Percentiles rank a stretch among this genome's conserved stretches.
phyloP scores from a whole-genome alignment of 768 basidiomycete species.

The Dictyophora rubrovolvata region DNA sequence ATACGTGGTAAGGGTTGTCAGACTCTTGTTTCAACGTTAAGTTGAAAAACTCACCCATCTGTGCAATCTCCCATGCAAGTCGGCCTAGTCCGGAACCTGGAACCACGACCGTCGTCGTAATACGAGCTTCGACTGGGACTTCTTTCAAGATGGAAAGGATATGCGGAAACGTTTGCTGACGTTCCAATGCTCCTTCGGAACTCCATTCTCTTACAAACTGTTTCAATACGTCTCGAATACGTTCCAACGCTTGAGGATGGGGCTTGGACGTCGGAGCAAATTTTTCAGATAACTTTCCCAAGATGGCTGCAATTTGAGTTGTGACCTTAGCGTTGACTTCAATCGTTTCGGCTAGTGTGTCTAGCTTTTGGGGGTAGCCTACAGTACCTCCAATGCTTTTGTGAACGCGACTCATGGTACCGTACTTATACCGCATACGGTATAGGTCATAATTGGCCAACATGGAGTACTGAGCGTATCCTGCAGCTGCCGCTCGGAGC shows the following conservation, averaged over 20 bases:
- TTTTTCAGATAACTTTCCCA: not conserved
- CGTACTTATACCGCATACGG: conserved; percentile 8
- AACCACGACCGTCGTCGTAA: conserved; percentile 38
- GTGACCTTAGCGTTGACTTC: conserved; percentile 26
- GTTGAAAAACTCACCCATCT: conserved; percentile 33
- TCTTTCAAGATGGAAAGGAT: conserved; percentile 38
- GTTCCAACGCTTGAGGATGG: conserved; percentile 25
- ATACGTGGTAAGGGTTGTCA: not conserved
- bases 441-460: conserved; percentile 2
- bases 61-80: conserved; percentile 58
- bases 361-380: conserved; percentile 46
- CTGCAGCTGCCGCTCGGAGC: not conserved
- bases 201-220: conserved; percentile 70
- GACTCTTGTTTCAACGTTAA: not conserved
- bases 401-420: conserved; percentile 5
- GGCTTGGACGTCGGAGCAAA: not conserved
- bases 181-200: conserved; percentile 41
- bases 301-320: conserved; percentile 23
- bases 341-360: conserved; percentile 26
- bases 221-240: conserved; percentile 50
- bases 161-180: conserved; percentile 44
- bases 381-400: conserved; percentile 36
- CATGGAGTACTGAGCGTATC: not conserved
- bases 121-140: conserved; percentile 20
- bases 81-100: conserved; percentile 58